Conservation (phyloP, 805 yeast species). For the Huiozyma sinensis region DNA sequence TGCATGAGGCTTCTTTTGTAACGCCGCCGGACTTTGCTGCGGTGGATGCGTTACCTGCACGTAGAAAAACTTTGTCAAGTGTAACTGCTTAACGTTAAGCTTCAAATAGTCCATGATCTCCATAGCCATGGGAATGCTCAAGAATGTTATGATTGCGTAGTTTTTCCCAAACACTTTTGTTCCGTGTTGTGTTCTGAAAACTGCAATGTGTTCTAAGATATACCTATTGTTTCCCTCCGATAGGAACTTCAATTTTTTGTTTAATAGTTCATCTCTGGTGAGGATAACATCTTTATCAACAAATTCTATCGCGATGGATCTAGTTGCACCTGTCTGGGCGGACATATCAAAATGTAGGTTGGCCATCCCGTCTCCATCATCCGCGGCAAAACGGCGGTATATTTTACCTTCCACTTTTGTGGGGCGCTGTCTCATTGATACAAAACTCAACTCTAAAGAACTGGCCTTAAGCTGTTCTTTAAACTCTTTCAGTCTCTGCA, state of each 20-base stretch:
- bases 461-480: constrained; percentile 32
- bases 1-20: background rate
- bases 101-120: constrained; percentile 17
- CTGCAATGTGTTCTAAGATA: constrained; percentile 18
- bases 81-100: constrained; percentile 3
- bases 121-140: constrained; percentile 21
- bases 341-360: background rate
- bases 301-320: constrained; percentile 17
- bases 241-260: constrained; percentile 9
- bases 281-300: constrained; percentile 3
- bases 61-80: constrained; percentile 10
- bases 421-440: constrained; percentile 13
- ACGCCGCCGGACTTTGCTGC: background rate
- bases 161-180: constrained; percentile 13
- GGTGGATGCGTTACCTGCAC: constrained; percentile 1
- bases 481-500: constrained; percentile 29
- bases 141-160: constrained; percentile 18
- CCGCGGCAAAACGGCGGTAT: constrained; percentile 8
- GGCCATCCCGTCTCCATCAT: constrained; percentile 5
- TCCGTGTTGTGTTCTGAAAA: constrained; percentile 10
- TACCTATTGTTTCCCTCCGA: constrained; percentile 14
- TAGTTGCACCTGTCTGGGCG: constrained; percentile 13
- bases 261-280: constrained; percentile 4
- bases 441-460: constrained; percentile 28
- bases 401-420: constrained; percentile 11